Percentiles rank a stretch among this genome's conserved stretches.
Conservation (phyloP, 2,329 filamentous ascomycete species). For the Neofusicoccum umdonicola region DNA sequence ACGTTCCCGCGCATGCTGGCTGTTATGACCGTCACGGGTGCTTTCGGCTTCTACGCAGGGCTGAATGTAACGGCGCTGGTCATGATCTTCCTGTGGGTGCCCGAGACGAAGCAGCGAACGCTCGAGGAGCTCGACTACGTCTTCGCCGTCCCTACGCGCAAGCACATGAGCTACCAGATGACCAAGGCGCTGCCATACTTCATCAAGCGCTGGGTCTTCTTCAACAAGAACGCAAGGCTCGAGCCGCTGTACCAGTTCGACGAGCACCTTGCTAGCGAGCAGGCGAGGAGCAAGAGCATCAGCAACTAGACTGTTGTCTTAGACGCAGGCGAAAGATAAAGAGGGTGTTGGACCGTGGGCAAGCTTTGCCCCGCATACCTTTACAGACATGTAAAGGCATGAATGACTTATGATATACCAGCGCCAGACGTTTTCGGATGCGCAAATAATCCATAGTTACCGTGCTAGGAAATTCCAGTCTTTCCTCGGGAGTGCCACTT, state of each 20-base stretch:
- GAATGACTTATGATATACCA: conserved; percentile 8
- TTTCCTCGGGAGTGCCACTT: not conserved
- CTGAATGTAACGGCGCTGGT: conserved; percentile 60
- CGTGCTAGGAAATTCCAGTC: not conserved
- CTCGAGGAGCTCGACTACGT: conserved; percentile 52
- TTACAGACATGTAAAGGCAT: not conserved
- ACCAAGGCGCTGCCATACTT: conserved; percentile 45
- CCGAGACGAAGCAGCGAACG: conserved; percentile 49
- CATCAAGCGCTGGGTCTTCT: conserved; percentile 45
- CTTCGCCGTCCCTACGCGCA: conserved; percentile 46
- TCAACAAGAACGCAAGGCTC: conserved; percentile 30
- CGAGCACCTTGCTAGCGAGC: conserved; percentile 7
- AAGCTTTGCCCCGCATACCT: no score
- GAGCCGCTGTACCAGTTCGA: conserved; percentile 41
- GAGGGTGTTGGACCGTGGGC: no score
- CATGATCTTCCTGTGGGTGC: conserved; percentile 62
- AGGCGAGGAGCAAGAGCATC: conserved; percentile 3
- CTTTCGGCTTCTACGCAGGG: conserved; percentile 61
- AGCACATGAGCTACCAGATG: conserved; percentile 41
- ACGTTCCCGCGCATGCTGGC: conserved; percentile 60
- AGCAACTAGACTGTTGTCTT: not conserved
- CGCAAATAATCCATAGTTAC: not conserved
- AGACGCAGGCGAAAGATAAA: no score
- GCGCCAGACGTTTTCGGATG: not conserved
- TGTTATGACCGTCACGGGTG: conserved; percentile 51